Evolutionary conservation across 768 basidiomycete species (phyloP).

Genomic region (Hypholoma fasciculare): DNA sequence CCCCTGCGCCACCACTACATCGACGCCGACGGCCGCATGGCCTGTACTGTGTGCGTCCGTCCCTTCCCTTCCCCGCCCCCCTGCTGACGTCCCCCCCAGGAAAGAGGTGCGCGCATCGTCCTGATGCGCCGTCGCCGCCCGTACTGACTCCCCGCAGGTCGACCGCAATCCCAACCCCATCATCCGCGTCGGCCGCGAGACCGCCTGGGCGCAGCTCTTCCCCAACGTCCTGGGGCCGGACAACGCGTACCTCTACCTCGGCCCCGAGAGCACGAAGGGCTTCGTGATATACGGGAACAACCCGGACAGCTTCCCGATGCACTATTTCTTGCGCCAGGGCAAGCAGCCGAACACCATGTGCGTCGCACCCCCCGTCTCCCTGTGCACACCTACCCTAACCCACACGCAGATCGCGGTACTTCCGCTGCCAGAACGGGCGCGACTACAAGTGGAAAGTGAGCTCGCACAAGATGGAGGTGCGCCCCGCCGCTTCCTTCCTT

Average conservation of each 20-base stretch:
- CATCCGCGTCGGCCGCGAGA: constrained; percentile 64
- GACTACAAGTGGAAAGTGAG: constrained; percentile 76
- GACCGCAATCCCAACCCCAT: constrained; percentile 60
- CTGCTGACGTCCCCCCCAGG: not conserved
- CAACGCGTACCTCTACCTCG: constrained; percentile 75
- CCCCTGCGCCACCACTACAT: constrained; percentile 60
- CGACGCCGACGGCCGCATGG: constrained; percentile 61
- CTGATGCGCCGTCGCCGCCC: not conserved
- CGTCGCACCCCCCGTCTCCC: constrained; percentile 23
- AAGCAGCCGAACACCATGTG: constrained; percentile 65
- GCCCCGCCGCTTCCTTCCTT: constrained; percentile 19
- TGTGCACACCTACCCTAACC: not conserved
- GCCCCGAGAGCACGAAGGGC: constrained; percentile 60
- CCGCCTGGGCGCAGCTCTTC: constrained; percentile 66
- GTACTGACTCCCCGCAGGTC: constrained; percentile 36
- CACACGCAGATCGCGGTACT: constrained; percentile 65
- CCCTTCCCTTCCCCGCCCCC: not conserved
- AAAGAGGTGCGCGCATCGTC: not conserved
- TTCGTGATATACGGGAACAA: constrained; percentile 72
- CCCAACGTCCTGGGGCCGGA: constrained; percentile 79
- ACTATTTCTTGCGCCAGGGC: constrained; percentile 48
- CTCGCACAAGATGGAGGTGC: constrained; percentile 68
- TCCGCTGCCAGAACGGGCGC: constrained; percentile 65
- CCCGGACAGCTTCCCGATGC: constrained; percentile 54
- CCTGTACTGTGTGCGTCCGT: constrained; percentile 67